Base-by-base conservation (phyloP, 768 basidiomycete species). In the Naganishia antarctica region DNA sequence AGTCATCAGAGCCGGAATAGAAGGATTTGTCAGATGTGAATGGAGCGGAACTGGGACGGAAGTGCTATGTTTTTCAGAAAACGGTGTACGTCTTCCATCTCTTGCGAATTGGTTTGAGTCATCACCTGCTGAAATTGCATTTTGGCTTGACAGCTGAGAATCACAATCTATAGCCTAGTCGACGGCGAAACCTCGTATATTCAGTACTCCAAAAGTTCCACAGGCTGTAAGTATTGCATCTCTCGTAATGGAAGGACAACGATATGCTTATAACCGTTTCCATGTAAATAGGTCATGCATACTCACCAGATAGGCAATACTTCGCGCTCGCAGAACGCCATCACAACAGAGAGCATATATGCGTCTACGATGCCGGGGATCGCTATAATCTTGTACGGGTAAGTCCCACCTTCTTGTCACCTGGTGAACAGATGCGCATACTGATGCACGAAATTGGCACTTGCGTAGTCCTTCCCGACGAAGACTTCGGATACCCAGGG, bases 41-140 rank as follows among this genome's bases (percentile, higher is more conserved):
- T 97, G 92, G 92, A 88, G 88, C 0, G 89, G 87, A 2, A 88
- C 88, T 72, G 90, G 90, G 16, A 82, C 88, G 40, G 85, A 84
- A 16, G 80, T 96, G 4, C 78, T 96, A 31, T 93, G 89, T 71
- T 97, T 92, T 78, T 92, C 90, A 3, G 89, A 92, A 70, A 90
- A 90, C 87, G 90, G 88, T 70, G 92, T 93, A 79, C 81, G 91
- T 84, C 12, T n/a, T 18, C 47, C 28, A 8, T 50, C 28, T 18
- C 21, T 4, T 45, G 11, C 40, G 13, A 4, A 13, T 28, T 11
- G 23, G 9, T 6, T 26, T 26, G 21, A 44, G 21, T 60, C 59
- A 53, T 66, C 43, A 43, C 65, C 58, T 70, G 34, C 34, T 44
- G 8, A 12, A 5, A 44, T 44, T 44, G 43, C 43, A 6, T 6